Evolutionary conservation across 2,329 filamentous ascomycete species (phyloP).

Genomic region (Penicillium brevicompactum): DNA sequence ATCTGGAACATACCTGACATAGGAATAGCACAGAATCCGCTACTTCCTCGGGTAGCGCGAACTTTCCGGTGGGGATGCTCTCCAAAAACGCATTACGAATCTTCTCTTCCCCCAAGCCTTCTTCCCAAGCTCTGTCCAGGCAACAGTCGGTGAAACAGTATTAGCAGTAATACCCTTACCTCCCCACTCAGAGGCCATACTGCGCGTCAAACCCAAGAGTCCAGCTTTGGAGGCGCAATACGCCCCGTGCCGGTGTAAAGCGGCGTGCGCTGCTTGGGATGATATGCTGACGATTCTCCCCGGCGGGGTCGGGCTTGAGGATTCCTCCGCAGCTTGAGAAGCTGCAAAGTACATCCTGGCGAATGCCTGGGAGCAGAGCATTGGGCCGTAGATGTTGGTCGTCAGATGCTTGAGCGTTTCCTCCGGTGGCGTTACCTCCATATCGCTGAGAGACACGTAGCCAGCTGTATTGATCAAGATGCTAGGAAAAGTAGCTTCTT

Average conservation of each 20-base stretch:
- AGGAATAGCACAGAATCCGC: slow-evolving; percentile 43
- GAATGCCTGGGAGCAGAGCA: slow-evolving; percentile 51
- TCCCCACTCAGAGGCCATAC: slow-evolving; percentile 53
- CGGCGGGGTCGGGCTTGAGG: slow-evolving; percentile 28
- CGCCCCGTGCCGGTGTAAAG: slow-evolving; percentile 48
- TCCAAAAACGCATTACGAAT: slow-evolving; percentile 41
- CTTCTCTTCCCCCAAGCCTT: slow-evolving; percentile 43
- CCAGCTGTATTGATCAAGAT: slow-evolving; percentile 48
- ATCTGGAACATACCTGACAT: slow-evolving; percentile 31
- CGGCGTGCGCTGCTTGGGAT: slow-evolving; percentile 51
- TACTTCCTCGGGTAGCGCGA: slow-evolving; percentile 43
- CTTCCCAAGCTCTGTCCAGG: slow-evolving; percentile 50
- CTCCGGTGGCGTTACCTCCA: slow-evolving; percentile 46
- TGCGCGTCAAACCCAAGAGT: slow-evolving; percentile 47
- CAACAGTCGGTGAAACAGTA: slow-evolving; percentile 49
- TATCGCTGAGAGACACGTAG: slow-evolving; percentile 49
- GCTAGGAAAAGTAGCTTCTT: slow-evolving; percentile 36
- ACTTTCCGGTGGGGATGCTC: slow-evolving; percentile 43
- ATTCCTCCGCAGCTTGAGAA: slow-evolving; percentile 19
- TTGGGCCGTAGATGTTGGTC: slow-evolving; percentile 49
- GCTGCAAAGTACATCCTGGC: slow-evolving; percentile 43
- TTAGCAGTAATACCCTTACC: slow-evolving; percentile 50
- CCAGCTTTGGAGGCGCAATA: slow-evolving; percentile 54
- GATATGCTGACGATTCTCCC: slow-evolving; percentile 52
- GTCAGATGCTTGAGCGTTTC: slow-evolving; percentile 48